phyloP scores from a whole-genome alignment of 257 asterid genomes.

The Solanum chmielewskii region DNA sequence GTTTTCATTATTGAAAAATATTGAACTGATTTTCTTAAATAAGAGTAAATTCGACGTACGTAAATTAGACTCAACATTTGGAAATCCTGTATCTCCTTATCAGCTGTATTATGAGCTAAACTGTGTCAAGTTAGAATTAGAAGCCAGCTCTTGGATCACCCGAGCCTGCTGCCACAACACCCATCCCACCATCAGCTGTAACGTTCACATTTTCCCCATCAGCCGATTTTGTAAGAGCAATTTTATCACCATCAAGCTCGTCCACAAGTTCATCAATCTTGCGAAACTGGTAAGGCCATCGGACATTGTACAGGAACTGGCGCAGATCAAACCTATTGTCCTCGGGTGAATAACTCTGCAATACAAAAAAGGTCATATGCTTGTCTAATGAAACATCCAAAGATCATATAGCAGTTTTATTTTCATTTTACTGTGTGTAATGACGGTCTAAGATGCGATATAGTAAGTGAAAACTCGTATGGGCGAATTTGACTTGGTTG shows the following conservation, averaged over 20 bases:
- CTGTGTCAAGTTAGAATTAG: not conserved
- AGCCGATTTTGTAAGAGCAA: not conserved
- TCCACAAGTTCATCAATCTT: constrained; percentile 72
- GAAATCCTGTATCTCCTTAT: not conserved
- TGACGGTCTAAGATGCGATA: not conserved
- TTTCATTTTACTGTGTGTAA: not conserved
- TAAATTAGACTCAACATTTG: not conserved
- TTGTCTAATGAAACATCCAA: not conserved
- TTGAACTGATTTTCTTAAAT: not conserved
- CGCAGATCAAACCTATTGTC: constrained; percentile 92
- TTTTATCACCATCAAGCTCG: constrained; percentile 18
- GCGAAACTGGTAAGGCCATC: constrained; percentile 85
- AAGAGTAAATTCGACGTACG: not conserved
- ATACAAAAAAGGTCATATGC: not conserved
- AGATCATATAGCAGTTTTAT: not conserved
- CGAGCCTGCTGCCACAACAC: constrained; percentile 77
- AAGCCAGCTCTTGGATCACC: constrained; percentile 81
- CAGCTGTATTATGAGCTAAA: not conserved
- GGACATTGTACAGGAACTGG: constrained; percentile 72
- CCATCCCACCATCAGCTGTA: constrained; percentile 53
- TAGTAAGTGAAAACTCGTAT: not conserved
- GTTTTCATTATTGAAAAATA: not conserved
- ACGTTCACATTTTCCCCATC: constrained; percentile 9
- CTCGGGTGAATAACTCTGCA: constrained; percentile 76
- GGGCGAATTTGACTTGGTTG: not conserved